Conservation (phyloP, 164 flowering plant species). For the Aristolochia californica region DNA sequence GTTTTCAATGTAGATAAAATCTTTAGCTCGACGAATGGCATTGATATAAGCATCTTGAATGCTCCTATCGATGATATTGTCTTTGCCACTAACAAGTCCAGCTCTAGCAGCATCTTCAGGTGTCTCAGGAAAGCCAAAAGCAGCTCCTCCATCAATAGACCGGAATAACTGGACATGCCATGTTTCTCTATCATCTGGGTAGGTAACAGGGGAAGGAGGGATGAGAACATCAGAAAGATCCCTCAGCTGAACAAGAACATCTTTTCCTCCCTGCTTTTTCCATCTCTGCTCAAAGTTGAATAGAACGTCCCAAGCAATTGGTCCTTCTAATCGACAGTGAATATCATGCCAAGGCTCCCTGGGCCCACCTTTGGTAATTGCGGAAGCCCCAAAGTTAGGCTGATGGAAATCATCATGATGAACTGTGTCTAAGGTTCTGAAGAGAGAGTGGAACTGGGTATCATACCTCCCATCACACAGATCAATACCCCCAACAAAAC, state of each 20-base stretch:
- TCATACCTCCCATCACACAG: slow-evolving; percentile 76
- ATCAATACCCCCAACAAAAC: slow-evolving; percentile 73
- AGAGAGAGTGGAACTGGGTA: slow-evolving; percentile 52
- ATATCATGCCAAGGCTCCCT: slow-evolving; percentile 88
- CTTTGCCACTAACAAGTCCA: slow-evolving; percentile 62
- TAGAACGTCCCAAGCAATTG: slow-evolving; percentile 72
- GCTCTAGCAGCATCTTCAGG: slow-evolving; percentile 52
- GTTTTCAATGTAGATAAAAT: slow-evolving; percentile 61
- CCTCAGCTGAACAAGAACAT: slow-evolving; percentile 30
- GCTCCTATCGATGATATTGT: slow-evolving; percentile 54
- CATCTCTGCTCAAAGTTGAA: slow-evolving; percentile 75
- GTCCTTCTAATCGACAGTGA: slow-evolving; percentile 63
- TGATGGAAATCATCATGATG: slow-evolving; percentile 72
- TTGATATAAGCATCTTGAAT: slow-evolving; percentile 74
- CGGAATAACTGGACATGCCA: slow-evolving; percentile 75
- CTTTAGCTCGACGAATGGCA: slow-evolving; percentile 69
- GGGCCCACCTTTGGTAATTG: slow-evolving; percentile 64
- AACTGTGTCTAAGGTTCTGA: slow-evolving; percentile 43
- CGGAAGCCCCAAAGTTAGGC: slow-evolving; percentile 43
- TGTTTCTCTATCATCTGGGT: slow-evolving; percentile 44
- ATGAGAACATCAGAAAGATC: slow-evolving; percentile 35
- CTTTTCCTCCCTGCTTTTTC: slow-evolving; percentile 59
- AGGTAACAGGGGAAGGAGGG: slow-evolving; percentile 45
- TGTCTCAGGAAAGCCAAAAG: slow-evolving; percentile 52
- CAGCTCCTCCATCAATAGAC: slow-evolving; percentile 79